Percentiles rank a stretch among this genome's conserved stretches.
These are phyloP conservation scores for Claviceps pusilla DNA, from an alignment of 2,329 filamentous ascomycete species.

Conservation along the genomic window DNA sequence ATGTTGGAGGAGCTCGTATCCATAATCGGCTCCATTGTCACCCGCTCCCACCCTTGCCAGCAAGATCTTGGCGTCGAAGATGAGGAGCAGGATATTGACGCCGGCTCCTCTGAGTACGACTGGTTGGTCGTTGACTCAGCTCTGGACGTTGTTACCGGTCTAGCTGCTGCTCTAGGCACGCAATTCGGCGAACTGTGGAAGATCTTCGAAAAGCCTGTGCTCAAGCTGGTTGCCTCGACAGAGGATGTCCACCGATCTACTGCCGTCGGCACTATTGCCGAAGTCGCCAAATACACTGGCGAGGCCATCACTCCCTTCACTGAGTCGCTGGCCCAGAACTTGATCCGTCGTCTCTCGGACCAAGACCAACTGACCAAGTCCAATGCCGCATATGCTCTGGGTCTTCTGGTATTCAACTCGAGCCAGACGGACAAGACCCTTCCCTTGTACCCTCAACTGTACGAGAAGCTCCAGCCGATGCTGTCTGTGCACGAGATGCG, in stretches of 20 bases:
- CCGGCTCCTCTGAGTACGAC: constrained; percentile 84
- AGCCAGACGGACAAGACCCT: constrained; percentile 55
- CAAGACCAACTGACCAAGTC: constrained; percentile 86
- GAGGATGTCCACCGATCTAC: constrained; percentile 80
- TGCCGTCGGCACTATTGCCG: constrained; percentile 80
- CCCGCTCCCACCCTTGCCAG: constrained; percentile 83
- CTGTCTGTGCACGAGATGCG: constrained; percentile 64
- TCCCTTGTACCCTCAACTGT: constrained; percentile 61
- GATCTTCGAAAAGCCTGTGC: constrained; percentile 81
- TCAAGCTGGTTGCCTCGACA: constrained; percentile 75
- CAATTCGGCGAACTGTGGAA: constrained; percentile 85
- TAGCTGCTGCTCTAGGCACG: constrained; percentile 66
- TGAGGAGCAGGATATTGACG: constrained; percentile 56
- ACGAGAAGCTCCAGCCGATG: constrained; percentile 74
- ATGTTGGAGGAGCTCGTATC: constrained; percentile 64
- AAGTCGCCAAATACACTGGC: constrained; percentile 77
- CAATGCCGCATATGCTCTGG: constrained; percentile 84
- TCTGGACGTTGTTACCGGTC: constrained; percentile 74
- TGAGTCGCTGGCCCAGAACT: constrained; percentile 55
- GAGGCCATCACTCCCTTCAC: constrained; percentile 71
- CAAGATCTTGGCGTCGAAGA: constrained; percentile 73
- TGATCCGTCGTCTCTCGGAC: constrained; percentile 76
- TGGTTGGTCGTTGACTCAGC: constrained; percentile 94
- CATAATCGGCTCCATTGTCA: constrained; percentile 64
- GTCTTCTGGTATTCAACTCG: constrained; percentile 71